phyloP scores from a whole-genome alignment of 179 eudicot genomes.

The Camellia oleifera region DNA sequence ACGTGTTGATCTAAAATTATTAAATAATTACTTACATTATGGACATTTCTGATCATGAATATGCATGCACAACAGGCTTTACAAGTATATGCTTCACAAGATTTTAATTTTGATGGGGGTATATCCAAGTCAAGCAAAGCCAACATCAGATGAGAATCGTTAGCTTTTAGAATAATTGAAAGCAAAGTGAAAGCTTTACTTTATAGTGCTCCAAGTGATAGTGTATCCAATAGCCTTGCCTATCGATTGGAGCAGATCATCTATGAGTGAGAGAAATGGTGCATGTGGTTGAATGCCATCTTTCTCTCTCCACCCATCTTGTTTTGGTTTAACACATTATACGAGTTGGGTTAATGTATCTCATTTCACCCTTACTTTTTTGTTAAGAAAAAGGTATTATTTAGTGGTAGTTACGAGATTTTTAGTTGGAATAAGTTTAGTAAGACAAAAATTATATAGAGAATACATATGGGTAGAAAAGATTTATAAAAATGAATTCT shows the following conservation, averaged over 20 bases:
- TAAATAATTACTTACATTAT: no score
- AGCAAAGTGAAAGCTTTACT: constrained; percentile 18
- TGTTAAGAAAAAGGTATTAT: constrained; percentile 19
- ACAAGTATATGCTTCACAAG: not conserved
- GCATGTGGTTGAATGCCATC: not conserved
- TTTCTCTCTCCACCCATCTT: not conserved
- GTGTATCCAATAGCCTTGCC: constrained; percentile 16
- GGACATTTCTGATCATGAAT: constrained; percentile 18
- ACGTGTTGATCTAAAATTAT: no score
- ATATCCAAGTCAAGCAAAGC: not conserved
- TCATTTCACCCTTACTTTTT: constrained; percentile 18
- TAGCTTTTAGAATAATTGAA: constrained; percentile 26
- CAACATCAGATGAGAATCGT: not conserved
- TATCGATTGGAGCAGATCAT: constrained; percentile 4
- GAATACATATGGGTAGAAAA: no score
- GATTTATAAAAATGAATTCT: no score
- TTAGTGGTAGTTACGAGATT: no score
- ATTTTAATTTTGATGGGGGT: not conserved
- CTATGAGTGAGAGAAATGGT: not conserved
- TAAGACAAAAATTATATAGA: no score
- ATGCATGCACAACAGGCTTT: constrained; percentile 19
- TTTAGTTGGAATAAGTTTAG: no score
- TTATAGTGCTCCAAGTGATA: not conserved
- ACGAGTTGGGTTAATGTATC: not conserved
- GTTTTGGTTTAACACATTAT: constrained; percentile 6